Evolutionary conservation across 2,329 filamentous ascomycete genomes (phyloP).

Genomic region (Neonectria ditissima): DNA sequence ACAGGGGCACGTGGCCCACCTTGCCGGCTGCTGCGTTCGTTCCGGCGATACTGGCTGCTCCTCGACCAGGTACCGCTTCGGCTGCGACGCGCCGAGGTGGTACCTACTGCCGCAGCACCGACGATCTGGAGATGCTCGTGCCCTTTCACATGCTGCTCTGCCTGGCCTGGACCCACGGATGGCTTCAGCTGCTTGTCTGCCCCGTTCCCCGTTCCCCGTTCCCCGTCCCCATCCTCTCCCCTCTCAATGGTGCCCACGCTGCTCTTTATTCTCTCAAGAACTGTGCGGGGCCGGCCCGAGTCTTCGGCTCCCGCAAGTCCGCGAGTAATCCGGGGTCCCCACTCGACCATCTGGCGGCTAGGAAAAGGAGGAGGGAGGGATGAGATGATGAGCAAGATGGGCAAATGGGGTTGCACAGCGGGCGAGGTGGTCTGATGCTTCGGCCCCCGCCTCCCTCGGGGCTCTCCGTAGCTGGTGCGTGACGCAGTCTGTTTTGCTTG

Average conservation of each 20-base stretch:
- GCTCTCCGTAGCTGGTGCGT: not conserved
- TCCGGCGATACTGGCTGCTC: no score
- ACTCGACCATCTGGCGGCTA: not conserved
- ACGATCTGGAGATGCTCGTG: not conserved
- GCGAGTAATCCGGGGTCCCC: conserved; percentile 32
- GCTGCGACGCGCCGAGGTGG: not conserved
- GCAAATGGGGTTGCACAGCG: not conserved
- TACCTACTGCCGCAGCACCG: not conserved
- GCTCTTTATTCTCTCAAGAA: not conserved
- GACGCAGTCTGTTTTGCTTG: not conserved
- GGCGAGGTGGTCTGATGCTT: conserved; percentile 2
- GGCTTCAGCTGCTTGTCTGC: not conserved
- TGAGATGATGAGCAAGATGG: not conserved
- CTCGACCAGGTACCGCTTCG: not conserved
- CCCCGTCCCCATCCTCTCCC: not conserved
- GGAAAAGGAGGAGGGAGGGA: not conserved
- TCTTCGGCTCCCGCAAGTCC: conserved; percentile 32
- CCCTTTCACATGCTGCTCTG: not conserved
- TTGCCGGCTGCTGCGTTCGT: not conserved
- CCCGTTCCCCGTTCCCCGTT: not conserved
- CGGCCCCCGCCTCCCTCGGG: not conserved
- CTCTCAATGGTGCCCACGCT: not conserved
- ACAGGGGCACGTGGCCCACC: conserved; percentile 19
- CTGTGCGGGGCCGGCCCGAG: conserved; percentile 23
- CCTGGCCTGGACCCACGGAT: not conserved